A percentile compares a stretch with the other conserved stretches of the same genome.
phyloP scores from a whole-genome alignment of 1,284 basidiomycete species.

The Cryptococcus amylolentus region DNA sequence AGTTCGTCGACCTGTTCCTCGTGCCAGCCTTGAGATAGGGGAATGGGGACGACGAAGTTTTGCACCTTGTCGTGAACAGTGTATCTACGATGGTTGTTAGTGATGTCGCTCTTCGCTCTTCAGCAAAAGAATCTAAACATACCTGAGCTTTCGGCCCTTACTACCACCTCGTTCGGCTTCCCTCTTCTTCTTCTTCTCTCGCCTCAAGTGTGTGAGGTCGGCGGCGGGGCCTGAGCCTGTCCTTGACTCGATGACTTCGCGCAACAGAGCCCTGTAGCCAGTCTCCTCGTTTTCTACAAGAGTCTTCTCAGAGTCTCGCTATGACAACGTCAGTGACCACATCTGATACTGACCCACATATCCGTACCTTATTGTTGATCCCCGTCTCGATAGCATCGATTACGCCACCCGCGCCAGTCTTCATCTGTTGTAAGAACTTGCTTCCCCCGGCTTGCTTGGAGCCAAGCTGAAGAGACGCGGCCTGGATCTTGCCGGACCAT shows the following conservation, averaged over 20 bases:
- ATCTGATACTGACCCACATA: constrained; percentile 7
- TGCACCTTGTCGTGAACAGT: constrained; percentile 89
- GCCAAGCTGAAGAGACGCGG: constrained; percentile 60
- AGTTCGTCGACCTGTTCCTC: constrained; percentile 91
- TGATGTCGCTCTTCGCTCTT: not conserved
- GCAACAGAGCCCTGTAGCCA: constrained; percentile 82
- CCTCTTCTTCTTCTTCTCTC: constrained; percentile 64
- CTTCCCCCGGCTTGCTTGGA: constrained; percentile 38
- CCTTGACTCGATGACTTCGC: constrained; percentile 76
- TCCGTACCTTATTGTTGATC: constrained; percentile 32
- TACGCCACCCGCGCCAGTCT: constrained; percentile 50
- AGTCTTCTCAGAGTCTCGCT: constrained; percentile 25
- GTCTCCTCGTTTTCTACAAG: constrained; percentile 68
- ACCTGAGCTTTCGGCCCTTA: constrained; percentile 83
- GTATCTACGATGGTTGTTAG: constrained; percentile 57
- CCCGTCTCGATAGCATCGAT: constrained; percentile 42
- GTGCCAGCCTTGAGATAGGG: constrained; percentile 65
- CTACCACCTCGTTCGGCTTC: constrained; percentile 88
- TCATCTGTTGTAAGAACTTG: constrained; percentile 62
- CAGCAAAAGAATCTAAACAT: constrained; percentile 25
- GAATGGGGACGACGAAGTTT: constrained; percentile 89
- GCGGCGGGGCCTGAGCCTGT: constrained; percentile 26
- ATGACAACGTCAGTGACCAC: constrained; percentile 1
- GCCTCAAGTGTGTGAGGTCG: constrained; percentile 34
- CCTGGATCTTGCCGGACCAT: constrained; percentile 90